phyloP scores from a whole-genome alignment of 805 yeast genomes.

The Hanseniaspora pseudoguilliermondii region DNA sequence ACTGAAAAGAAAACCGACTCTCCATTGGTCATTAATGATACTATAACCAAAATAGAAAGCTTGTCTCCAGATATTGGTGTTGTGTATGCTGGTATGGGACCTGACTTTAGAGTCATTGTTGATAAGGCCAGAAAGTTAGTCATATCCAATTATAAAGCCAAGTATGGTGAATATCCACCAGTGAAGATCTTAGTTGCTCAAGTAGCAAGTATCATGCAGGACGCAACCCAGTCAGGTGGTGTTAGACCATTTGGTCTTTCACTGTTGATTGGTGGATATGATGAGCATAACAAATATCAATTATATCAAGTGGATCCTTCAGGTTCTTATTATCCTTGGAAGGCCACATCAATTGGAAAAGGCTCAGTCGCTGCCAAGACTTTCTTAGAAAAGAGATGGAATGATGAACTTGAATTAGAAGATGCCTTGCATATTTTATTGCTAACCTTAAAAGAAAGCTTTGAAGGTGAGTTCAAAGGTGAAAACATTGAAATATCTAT shows the following conservation, averaged over 20 bases:
- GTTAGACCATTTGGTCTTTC: conserved; percentile 98
- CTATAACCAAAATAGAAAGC: conserved; percentile 62
- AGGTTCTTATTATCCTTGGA: conserved; percentile 98
- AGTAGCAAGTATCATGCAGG: conserved; percentile 93
- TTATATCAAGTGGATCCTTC: conserved; percentile 96
- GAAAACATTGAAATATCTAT: conserved; percentile 88
- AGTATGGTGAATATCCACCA: conserved; percentile 95
- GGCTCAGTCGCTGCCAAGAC: conserved; percentile 95
- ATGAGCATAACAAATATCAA: conserved; percentile 59
- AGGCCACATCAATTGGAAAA: conserved; percentile 97
- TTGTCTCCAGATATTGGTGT: conserved; percentile 94
- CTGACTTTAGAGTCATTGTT: conserved; percentile 87
- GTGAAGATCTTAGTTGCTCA: conserved; percentile 87
- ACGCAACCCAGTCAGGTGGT: conserved; percentile 97
- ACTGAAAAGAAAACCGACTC: conserved; percentile 88
- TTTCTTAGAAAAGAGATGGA: conserved; percentile 95
- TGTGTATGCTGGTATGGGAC: conserved; percentile 98
- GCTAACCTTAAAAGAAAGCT: conserved; percentile 85
- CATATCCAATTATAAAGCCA: conserved; percentile 81
- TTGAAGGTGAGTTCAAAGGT: conserved; percentile 96
- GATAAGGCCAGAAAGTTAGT: conserved; percentile 90
- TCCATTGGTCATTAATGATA: conserved; percentile 58
- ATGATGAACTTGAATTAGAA: conserved; percentile 89
- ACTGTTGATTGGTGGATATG: conserved; percentile 84
- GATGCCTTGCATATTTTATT: conserved; percentile 96